Evolutionary conservation across 768 basidiomycete species (phyloP).

Genomic region (Pleurotus cornucopiae): DNA sequence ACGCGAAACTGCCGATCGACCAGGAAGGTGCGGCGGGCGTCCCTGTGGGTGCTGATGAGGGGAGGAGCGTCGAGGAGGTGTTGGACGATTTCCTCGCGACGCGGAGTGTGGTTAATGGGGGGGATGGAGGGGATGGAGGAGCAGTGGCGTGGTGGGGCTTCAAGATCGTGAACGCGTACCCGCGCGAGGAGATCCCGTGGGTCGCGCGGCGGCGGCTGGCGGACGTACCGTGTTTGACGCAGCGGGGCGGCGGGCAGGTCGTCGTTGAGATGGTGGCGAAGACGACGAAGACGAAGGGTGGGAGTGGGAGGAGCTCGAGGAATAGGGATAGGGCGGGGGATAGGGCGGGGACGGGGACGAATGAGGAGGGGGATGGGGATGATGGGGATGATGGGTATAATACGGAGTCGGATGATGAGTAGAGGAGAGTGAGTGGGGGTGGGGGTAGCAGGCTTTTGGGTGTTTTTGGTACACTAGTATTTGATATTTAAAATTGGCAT

Average conservation of each 20-base stretch:
- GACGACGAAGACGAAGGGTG: slow-evolving; percentile 12
- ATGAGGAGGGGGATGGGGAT: no score
- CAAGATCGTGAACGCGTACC: slow-evolving; percentile 64
- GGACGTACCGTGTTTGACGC: slow-evolving; percentile 37
- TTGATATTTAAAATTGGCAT: no score
- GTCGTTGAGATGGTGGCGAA: slow-evolving; percentile 50
- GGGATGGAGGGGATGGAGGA: slow-evolving; percentile 9
- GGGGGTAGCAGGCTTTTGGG: no score
- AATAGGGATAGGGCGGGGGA: slow-evolving; percentile 56
- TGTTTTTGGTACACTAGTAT: no score
- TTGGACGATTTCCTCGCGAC: no score
- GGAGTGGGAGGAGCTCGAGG: slow-evolving; percentile 44
- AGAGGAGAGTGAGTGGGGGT: neutral
- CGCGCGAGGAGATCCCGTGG: slow-evolving; percentile 61
- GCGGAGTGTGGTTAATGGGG: no score
- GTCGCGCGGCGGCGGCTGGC: slow-evolving; percentile 29
- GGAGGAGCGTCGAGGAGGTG: no score
- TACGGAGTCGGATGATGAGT: slow-evolving; percentile 45
- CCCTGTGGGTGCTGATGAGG: no score
- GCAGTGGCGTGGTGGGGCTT: slow-evolving; percentile 67
- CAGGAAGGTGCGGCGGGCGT: no score
- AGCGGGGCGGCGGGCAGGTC: slow-evolving; percentile 56
- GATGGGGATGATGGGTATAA: slow-evolving; percentile 44
- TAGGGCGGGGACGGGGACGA: slow-evolving; percentile 24
- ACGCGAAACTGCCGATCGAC: slow-evolving; percentile 23